Evolutionary conservation across 106 monocot species (phyloP), one percentile per base, ranked within the genome.

Genomic region (Platanthera zijinensis): DNA sequence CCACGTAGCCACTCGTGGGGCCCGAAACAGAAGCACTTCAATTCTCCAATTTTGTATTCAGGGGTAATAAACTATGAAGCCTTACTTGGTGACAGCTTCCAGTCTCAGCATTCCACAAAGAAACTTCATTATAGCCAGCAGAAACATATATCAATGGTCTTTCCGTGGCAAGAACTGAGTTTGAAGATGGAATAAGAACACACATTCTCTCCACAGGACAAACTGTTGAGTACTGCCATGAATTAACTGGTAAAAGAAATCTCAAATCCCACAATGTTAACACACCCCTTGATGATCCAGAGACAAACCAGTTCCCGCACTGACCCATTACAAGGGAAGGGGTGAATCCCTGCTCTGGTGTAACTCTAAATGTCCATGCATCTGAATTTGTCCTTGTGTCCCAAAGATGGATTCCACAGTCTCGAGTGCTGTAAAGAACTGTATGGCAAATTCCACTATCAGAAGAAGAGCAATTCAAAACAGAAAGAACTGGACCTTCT

Each of bases 91-190:
- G 94, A 68, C 97, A 94, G 77, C 91, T 97, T 73, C 94, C 97
- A 79, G 89, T 94, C 79, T 97, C 94, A 63, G 94, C 97, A 89
- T 94, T 94, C 97, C 97, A 97, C 5, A 97, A 88, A n/a, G 97
- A 91, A 76, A 97, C 91, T 83, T 97, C 97, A 79, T 94, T 93
- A 71, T 63, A 82, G 17, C 97, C 97, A 75, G 97, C 97, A 73
- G 94, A 91, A 86, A 94, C 86, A 86, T 94, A 97, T 80, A 97
- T 67, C 50, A 91, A 84, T 39, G 97, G 97, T 61, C 87, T 83
- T 73, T 83, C 76, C 17, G 68, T 78, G 50, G 77, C 74, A 80
- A 87, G 76, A 28, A 70, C 50, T 14, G 89, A 79, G 66, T 86
- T 91, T 66, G 87, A 28, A 66, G 93, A 85, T 67, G 93, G 87